These are phyloP conservation scores for Ophidiomyces ophidiicola DNA, from an alignment of 2,329 filamentous ascomycete genomes.

Conservation along the genomic window DNA sequence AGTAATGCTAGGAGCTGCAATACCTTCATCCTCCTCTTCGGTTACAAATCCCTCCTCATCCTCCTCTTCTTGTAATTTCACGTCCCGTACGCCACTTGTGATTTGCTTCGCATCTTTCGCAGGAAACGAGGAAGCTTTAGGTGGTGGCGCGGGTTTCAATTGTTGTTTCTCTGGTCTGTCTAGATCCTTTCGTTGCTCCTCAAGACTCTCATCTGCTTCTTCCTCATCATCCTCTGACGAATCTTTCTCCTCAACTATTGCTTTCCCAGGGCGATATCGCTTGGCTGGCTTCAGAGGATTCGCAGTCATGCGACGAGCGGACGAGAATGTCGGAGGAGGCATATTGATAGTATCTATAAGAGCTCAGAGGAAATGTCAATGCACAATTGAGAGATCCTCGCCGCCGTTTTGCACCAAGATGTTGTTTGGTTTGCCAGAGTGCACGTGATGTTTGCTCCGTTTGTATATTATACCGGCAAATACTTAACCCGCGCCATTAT, in stretches of 20 bases:
- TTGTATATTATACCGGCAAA: too few relatives aligned
- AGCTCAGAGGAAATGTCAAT: too few relatives aligned
- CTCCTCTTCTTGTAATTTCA: conserved; percentile 33
- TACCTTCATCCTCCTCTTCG: conserved; percentile 34
- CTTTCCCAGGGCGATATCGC: conserved; percentile 78
- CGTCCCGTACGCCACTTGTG: conserved; percentile 23
- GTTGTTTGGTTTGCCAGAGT: too few relatives aligned
- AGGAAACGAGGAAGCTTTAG: conserved; percentile 32
- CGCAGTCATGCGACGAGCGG: conserved; percentile 65
- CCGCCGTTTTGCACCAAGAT: too few relatives aligned
- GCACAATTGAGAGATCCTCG: too few relatives aligned
- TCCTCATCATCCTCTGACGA: conserved; percentile 43
- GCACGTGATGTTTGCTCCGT: too few relatives aligned
- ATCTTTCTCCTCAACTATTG: conserved; percentile 38
- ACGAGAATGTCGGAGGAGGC: conserved; percentile 32
- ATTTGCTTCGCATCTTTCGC: conserved; percentile 23
- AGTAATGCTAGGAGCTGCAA: conserved; percentile 4
- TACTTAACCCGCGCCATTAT: too few relatives aligned
- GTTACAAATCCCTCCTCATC: conserved; percentile 51
- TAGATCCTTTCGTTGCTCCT: background rate
- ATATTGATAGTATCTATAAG: conserved; percentile 4
- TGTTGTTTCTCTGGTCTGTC: conserved; percentile 17
- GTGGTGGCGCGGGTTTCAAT: conserved; percentile 35
- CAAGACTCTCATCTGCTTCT: conserved; percentile 38
- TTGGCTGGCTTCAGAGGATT: conserved; percentile 63